A percentile compares a stretch with the other conserved stretches of the same genome.
These are phyloP conservation scores for Stagonosporopsis chrysanthemi DNA, from an alignment of 2,329 filamentous ascomycete genomes.

Conservation along the genomic window DNA sequence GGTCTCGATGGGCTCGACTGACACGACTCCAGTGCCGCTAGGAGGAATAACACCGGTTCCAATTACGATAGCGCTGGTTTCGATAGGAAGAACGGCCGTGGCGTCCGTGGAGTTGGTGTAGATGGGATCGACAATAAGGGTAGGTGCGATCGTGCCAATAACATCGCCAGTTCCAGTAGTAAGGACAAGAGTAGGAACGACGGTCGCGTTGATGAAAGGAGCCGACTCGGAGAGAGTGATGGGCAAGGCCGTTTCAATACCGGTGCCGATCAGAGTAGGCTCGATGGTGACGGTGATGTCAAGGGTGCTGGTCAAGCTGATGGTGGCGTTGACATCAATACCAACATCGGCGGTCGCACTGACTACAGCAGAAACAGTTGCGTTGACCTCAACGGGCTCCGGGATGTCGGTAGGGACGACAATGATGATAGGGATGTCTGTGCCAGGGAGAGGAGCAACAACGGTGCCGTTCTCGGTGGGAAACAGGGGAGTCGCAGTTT, in stretches of 20 bases:
- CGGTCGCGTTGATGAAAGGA: conserved; percentile 17
- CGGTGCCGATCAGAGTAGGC: conserved; percentile 13
- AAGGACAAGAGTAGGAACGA: conserved; percentile 10
- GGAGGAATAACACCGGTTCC: conserved; percentile 6
- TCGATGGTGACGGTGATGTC: conserved; percentile 12
- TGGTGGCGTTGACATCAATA: conserved; percentile 3
- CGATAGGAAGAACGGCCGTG: conserved; percentile 9
- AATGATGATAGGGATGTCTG: conserved; percentile 2
- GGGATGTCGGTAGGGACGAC: conserved; percentile 5
- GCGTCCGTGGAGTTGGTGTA: conserved; percentile 4
- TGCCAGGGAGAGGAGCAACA: conserved; percentile 1
- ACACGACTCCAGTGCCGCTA: background rate
- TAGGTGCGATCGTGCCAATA: conserved; percentile 6
- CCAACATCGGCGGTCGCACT: background rate
- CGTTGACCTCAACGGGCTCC: conserved; percentile 1
- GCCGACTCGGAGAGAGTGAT: conserved; percentile 9
- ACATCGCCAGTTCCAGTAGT: conserved; percentile 15
- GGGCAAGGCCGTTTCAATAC: conserved; percentile 16
- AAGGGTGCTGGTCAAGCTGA: conserved; percentile 14
- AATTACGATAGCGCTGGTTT: conserved; percentile 6
- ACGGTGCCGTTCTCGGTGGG: conserved; percentile 9
- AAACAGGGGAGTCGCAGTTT: conserved; percentile 9
- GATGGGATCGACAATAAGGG: conserved; percentile 5
- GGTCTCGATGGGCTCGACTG: conserved; percentile 4
- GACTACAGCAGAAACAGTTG: conserved; percentile 1